A percentile compares a stretch with the other conserved stretches of the same genome.
phyloP scores from a whole-genome alignment of 2,329 filamentous ascomycete species.

The Aspergillus arachidicola region DNA sequence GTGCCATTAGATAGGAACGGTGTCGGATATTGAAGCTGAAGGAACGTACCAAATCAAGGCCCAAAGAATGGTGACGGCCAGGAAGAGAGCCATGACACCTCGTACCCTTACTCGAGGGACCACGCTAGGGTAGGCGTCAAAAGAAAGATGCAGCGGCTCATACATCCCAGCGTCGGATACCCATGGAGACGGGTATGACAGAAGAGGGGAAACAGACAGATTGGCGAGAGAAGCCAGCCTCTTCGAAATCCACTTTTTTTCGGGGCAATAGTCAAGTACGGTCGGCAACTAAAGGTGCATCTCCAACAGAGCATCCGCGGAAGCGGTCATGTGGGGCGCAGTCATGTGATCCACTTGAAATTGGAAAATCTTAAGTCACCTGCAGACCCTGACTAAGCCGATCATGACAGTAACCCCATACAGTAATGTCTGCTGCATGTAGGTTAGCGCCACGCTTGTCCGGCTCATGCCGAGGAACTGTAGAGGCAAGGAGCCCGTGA shows the following conservation, averaged over 20 bases:
- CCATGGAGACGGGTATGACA: constrained; percentile 33
- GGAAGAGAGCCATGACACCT: constrained; percentile 53
- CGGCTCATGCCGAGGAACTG: constrained; percentile 10
- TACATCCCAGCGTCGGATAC: constrained; percentile 46
- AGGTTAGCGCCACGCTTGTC: not conserved
- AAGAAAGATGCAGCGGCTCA: constrained; percentile 49
- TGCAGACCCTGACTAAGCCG: constrained; percentile 2
- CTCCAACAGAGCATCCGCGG: constrained; percentile 2
- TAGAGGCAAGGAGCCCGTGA: not conserved
- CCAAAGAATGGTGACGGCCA: constrained; percentile 51
- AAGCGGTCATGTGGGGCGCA: not conserved
- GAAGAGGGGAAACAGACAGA: constrained; percentile 11
- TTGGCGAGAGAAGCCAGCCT: constrained; percentile 7
- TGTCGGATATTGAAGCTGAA: not conserved
- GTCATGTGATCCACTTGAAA: not conserved
- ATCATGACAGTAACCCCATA: not conserved
- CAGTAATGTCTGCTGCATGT: not conserved
- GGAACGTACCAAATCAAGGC: constrained; percentile 51
- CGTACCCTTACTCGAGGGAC: constrained; percentile 50
- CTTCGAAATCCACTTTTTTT: constrained; percentile 5
- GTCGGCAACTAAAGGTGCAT: not conserved
- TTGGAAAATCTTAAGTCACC: not conserved
- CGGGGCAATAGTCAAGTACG: not conserved
- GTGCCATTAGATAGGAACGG: not conserved
- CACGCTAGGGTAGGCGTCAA: constrained; percentile 50